Conservation (phyloP, 345 rosid species). For the Lumnitzera racemosa region DNA sequence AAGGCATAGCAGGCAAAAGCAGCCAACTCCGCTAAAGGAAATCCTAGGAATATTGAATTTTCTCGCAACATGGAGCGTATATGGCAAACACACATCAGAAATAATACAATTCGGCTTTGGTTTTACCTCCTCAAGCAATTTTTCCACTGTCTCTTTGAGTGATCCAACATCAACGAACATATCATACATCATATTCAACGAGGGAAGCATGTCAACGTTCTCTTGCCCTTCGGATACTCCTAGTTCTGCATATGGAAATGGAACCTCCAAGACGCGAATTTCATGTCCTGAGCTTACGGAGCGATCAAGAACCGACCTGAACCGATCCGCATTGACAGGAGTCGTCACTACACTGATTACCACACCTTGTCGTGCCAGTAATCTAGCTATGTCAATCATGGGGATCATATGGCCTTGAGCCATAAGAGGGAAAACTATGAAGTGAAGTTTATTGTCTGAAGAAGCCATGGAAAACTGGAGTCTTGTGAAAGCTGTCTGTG, state of each 20-base stretch:
- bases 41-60: conserved; percentile 37
- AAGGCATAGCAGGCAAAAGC: conserved; percentile 25
- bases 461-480: too few species aligned
- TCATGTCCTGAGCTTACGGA: not conserved
- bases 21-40: conserved; percentile 29
- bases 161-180: too few species aligned
- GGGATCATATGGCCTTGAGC: conserved; percentile 13
- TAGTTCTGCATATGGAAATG: not conserved
- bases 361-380: not conserved
- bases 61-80: conserved; percentile 24
- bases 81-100: conserved; percentile 27
- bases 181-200: not conserved
- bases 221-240: conserved; percentile 8
- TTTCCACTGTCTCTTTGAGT: too few species aligned
- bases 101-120: conserved; percentile 39
- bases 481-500: too few species aligned
- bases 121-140: conserved; percentile 7
- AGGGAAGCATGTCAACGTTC: conserved; percentile 9
- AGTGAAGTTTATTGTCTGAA: not conserved
- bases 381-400: conserved; percentile 9
- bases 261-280: conserved; percentile 1
- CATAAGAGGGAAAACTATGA: conserved; percentile 9
- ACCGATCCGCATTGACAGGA: conserved; percentile 3
- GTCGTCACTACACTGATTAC: not conserved
- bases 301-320: not conserved